Base-by-base conservation (phyloP, 2,329 filamentous ascomycete genomes). In the Fusarium sp. region DNA sequence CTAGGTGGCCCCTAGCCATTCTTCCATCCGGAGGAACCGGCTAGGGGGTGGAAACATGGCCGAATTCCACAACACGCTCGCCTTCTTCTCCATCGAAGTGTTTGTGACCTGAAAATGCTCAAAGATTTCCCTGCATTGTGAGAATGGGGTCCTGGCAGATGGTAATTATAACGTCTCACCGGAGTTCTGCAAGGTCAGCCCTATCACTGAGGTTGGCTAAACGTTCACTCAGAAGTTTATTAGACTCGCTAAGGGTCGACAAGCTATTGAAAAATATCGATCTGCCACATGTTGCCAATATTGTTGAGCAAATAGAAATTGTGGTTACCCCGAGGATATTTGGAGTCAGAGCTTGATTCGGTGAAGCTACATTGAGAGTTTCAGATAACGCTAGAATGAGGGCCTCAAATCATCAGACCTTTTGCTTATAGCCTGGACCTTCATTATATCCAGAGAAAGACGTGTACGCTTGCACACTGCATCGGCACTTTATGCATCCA, bases 21-120 rank as follows among this genome's bases (percentile, higher is more conserved):
- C 30, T 55, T 1, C 52, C 38, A 15, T 18, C 30, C 14, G 52
- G 38, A 12, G 52, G 52, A 33, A 55, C 52, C 4, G 52, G 52
- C 52, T 37, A 55, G 2, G 52, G 52, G 38, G 52, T 55, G 20
- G 52, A 55, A 26, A 55, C 52, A 17, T 55, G 52, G 38, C 52
- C 52, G 4, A 55, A 55, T 45, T 55, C 38, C 4, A 55, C 52
- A 8, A 55, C 52, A 26, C 52, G 52, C 3, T 55, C 52, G 0
- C 52, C 52, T 42, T 55, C 38, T 15, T 45, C 52, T 23, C n/a
- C n/a, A n/a, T n/a, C n/a, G n/a, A n/a, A 6, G 27, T 45, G n/a
- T 45, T 20, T 20, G 27, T 55, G 1, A 55, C 52, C 17, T 15
- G 13, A 8, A 44, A 45, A 1, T 55, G 9, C 3, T 55, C 27